Percentiles rank a stretch among this genome's conserved stretches.
Evolutionary conservation across 495 filamentous ascomycete genomes (phyloP).

Genomic region (Lophiotrema nucula): DNA sequence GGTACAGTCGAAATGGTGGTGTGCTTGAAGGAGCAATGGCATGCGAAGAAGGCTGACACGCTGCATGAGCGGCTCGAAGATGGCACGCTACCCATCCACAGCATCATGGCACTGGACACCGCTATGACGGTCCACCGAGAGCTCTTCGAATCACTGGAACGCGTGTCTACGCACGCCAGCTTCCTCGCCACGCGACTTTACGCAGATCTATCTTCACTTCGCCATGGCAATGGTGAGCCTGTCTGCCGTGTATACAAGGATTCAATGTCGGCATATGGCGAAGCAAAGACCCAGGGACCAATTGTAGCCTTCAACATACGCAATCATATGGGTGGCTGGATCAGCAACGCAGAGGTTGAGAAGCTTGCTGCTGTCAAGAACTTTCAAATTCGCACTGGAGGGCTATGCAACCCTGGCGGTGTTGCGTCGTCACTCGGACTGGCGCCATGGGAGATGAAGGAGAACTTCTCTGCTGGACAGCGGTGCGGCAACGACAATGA

Average conservation of each 20-base stretch:
- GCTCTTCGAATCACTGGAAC: slow-evolving; percentile 67
- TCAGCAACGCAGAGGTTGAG: slow-evolving; percentile 80
- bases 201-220: slow-evolving; percentile 56
- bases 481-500: slow-evolving; percentile 68
- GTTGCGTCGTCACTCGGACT: slow-evolving; percentile 67
- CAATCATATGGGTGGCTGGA: slow-evolving; percentile 65
- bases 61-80: slow-evolving; percentile 84
- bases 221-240: slow-evolving; percentile 63
- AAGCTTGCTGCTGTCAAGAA: slow-evolving; percentile 73
- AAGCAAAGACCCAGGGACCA: slow-evolving; percentile 61
- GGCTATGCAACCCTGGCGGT: slow-evolving; percentile 89
- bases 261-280: slow-evolving; percentile 42
- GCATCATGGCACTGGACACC: slow-evolving; percentile 72
- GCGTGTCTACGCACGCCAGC: slow-evolving; percentile 71
- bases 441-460: slow-evolving; percentile 72
- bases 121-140: slow-evolving; percentile 68
- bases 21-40: slow-evolving; percentile 64
- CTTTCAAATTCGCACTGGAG: slow-evolving; percentile 81
- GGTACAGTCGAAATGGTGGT: slow-evolving; percentile 86
- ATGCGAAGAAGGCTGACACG: slow-evolving; percentile 67
- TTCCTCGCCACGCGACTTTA: slow-evolving; percentile 62
- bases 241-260: slow-evolving; percentile 68
- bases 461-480: slow-evolving; percentile 76
- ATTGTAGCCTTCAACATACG: slow-evolving; percentile 81
- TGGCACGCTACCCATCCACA: slow-evolving; percentile 86